These are phyloP conservation scores for Cordyceps javanica DNA, from an alignment of 2,329 filamentous ascomycete genomes.

Conservation along the genomic window DNA sequence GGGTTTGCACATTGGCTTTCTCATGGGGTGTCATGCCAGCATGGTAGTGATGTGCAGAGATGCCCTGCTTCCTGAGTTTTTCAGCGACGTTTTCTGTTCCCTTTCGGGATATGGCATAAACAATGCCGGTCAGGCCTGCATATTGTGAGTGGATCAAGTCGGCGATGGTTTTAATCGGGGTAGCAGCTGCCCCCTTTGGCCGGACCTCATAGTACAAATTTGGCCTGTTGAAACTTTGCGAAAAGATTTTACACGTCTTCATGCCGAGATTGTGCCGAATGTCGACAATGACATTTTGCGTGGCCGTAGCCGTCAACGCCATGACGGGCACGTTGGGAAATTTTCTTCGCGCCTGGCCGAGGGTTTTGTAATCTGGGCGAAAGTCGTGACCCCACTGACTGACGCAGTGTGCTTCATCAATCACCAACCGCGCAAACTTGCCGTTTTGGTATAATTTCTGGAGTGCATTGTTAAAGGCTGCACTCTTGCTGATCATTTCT, in stretches of 20 bases:
- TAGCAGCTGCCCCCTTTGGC: conserved; percentile 57
- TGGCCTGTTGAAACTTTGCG: conserved; percentile 94
- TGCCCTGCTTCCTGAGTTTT: conserved; percentile 57
- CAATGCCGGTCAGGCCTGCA: conserved; percentile 70
- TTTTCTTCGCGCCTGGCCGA: conserved; percentile 66
- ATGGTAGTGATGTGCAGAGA: conserved; percentile 80
- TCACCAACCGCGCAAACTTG: conserved; percentile 83
- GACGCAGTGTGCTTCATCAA: conserved; percentile 98
- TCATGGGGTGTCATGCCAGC: conserved; percentile 64
- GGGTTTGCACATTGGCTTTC: conserved; percentile 64
- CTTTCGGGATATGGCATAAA: conserved; percentile 85
- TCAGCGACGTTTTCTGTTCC: conserved; percentile 74
- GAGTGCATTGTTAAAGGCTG: conserved; percentile 59
- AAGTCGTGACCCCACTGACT: conserved; percentile 99
- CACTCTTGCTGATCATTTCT: conserved; percentile 88
- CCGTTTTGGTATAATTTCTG: conserved; percentile 59
- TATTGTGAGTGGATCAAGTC: conserved; percentile 67
- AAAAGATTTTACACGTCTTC: conserved; percentile 67
- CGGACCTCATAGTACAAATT: conserved; percentile 87
- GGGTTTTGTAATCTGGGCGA: conserved; percentile 84
- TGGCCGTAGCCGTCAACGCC: conserved; percentile 92
- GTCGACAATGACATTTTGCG: conserved; percentile 84
- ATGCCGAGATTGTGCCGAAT: conserved; percentile 90
- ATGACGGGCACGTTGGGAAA: conserved; percentile 83
- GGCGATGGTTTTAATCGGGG: conserved; percentile 42